phyloP scores from a whole-genome alignment of 2,329 filamentous ascomycete species.

The Xylaria digitata region DNA sequence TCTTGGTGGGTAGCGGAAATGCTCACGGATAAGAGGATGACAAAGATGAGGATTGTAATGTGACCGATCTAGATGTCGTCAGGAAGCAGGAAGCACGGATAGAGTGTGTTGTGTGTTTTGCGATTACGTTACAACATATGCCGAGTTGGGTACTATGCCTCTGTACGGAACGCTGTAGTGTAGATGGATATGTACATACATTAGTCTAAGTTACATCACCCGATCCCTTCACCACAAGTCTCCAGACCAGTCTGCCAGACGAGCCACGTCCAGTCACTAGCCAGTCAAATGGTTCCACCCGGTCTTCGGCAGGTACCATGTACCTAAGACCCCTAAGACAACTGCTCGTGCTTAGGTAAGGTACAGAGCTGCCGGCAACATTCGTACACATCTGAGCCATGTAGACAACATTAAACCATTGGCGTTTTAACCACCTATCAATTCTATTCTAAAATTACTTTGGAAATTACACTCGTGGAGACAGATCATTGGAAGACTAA shows the following conservation, averaged over 20 bases:
- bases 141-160: constrained; percentile 17
- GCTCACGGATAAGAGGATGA: neutral
- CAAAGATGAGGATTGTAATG: constrained; percentile 20
- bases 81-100: constrained; percentile 39
- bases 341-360: constrained; percentile 3
- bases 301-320: neutral
- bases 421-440: too few species aligned
- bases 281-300: constrained; percentile 2
- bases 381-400: too few species aligned
- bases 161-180: neutral
- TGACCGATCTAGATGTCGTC: constrained; percentile 13
- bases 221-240: neutral
- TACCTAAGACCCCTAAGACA: neutral
- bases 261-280: constrained; percentile 9
- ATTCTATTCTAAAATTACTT: too few species aligned
- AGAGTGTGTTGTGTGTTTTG: constrained; percentile 41
- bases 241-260: neutral
- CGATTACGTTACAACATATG: constrained; percentile 41
- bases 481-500: too few species aligned
- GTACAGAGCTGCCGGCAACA: too few species aligned
- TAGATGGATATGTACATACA: neutral
- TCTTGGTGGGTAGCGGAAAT: constrained; percentile 7
- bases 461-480: too few species aligned
- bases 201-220: constrained; percentile 26
- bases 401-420: too few species aligned